phyloP scores from a whole-genome alignment of 495 filamentous ascomycete genomes.

The Aspergillus sclerotiicarbonarius region DNA sequence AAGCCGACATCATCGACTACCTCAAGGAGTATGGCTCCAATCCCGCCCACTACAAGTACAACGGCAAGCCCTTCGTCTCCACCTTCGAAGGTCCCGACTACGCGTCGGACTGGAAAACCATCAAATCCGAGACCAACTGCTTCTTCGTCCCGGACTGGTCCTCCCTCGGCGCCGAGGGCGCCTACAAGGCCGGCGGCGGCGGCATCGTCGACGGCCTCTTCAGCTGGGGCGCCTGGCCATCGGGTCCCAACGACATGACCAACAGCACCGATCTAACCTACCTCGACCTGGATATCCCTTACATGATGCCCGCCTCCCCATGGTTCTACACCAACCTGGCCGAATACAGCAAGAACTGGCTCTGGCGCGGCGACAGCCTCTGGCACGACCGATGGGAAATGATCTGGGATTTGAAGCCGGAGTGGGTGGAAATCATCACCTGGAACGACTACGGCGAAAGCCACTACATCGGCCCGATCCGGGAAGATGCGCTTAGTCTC shows the following conservation, averaged over 20 bases:
- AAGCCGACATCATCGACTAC: slow-evolving; percentile 48
- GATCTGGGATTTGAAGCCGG: slow-evolving; percentile 47
- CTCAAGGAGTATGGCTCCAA: slow-evolving; percentile 52
- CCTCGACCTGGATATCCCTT: slow-evolving; percentile 47
- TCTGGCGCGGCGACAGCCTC: slow-evolving; percentile 54
- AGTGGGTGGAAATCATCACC: slow-evolving; percentile 62
- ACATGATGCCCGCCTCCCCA: slow-evolving; percentile 49
- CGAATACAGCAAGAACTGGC: slow-evolving; percentile 59
- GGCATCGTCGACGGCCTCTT: slow-evolving; percentile 48
- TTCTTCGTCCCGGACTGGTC: slow-evolving; percentile 66
- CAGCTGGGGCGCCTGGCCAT: slow-evolving; percentile 62
- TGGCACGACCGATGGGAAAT: slow-evolving; percentile 59
- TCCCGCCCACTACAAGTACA: slow-evolving; percentile 49
- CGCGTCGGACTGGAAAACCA: slow-evolving; percentile 52
- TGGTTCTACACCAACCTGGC: slow-evolving; percentile 52
- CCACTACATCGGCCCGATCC: slow-evolving; percentile 49
- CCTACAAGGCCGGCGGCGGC: not conserved
- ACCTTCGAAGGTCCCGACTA: slow-evolving; percentile 64
- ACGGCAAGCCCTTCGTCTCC: slow-evolving; percentile 57
- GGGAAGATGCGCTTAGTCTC: slow-evolving; percentile 25
- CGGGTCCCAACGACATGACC: slow-evolving; percentile 53
- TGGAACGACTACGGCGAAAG: slow-evolving; percentile 73
- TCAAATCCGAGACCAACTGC: slow-evolving; percentile 42
- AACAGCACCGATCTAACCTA: slow-evolving; percentile 47
- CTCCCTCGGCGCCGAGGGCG: slow-evolving; percentile 46